Percentiles rank a stretch among this genome's conserved stretches.
phyloP scores from a whole-genome alignment of 1,139 yeast species.

The Candida mesenterica region DNA sequence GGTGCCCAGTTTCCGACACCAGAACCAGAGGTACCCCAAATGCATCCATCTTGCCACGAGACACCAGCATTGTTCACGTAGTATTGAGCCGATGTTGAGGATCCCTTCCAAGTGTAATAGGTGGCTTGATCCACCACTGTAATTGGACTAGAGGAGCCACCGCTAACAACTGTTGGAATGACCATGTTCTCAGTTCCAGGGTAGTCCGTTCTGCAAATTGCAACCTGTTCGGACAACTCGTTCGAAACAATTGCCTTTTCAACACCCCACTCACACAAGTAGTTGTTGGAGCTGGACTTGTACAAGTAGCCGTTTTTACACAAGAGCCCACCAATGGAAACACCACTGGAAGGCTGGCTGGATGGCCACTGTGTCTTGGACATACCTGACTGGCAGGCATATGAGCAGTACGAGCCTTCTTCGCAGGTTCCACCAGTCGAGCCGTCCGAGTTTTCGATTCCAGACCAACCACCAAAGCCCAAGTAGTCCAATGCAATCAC shows the following conservation, averaged over 20 bases:
- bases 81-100: conserved; percentile 88
- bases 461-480: conserved; percentile 89
- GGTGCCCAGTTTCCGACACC: conserved; percentile 99
- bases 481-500: conserved; percentile 81
- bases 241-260: conserved; percentile 67
- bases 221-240: conserved; percentile 62
- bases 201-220: conserved; percentile 96
- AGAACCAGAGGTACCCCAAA: conserved; percentile 82
- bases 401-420: conserved; percentile 93
- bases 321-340: conserved; percentile 83
- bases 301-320: conserved; percentile 80
- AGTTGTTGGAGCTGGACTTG: conserved; percentile 63
- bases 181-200: conserved; percentile 99
- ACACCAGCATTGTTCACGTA: conserved; percentile 97
- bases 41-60: conserved; percentile 81
- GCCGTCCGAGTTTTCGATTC: conserved; percentile 60
- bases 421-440: conserved; percentile 66
- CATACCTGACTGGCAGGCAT: conserved; percentile 96
- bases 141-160: conserved; percentile 64
- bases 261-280: conserved; percentile 84
- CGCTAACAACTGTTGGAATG: conserved; percentile 78
- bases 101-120: conserved; percentile 83
- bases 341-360: conserved; percentile 80
- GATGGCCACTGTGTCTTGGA: conserved; percentile 97
- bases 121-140: conserved; percentile 74